Percentiles rank a stretch among this genome's conserved stretches.
Evolutionary conservation across 352 stramenopile species (phyloP).

Genomic region (Globisporangium solare): DNA sequence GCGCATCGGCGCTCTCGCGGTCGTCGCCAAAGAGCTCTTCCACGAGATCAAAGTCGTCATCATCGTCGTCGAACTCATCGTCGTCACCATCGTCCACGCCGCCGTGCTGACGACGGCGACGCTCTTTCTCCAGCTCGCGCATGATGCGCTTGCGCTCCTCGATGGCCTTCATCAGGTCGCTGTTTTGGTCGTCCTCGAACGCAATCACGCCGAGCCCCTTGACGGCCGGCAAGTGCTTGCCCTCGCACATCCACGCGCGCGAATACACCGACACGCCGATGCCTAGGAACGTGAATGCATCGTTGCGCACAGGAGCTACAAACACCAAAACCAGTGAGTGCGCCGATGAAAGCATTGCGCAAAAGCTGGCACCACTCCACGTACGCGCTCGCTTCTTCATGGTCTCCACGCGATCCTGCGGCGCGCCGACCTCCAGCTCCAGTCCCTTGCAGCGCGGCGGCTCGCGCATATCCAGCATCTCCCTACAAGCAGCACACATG

Average conservation of each 20-base stretch:
- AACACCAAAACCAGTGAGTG: background rate
- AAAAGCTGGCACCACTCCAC: background rate
- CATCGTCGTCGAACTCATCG: slow-evolving; percentile 23
- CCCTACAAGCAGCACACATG: slow-evolving; percentile 7
- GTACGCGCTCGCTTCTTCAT: slow-evolving; percentile 41
- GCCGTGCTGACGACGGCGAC: slow-evolving; percentile 22
- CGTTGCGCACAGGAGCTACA: slow-evolving; percentile 32
- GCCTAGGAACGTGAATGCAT: slow-evolving; percentile 58
- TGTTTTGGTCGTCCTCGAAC: slow-evolving; percentile 28
- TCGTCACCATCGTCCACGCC: slow-evolving; percentile 11
- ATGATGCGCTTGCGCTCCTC: slow-evolving; percentile 65
- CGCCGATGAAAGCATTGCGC: background rate
- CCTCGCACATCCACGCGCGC: slow-evolving; percentile 48
- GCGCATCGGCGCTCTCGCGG: slow-evolving; percentile 24
- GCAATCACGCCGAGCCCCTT: slow-evolving; percentile 49
- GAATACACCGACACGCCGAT: slow-evolving; percentile 65
- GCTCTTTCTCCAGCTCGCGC: slow-evolving; percentile 30
- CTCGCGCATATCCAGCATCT: slow-evolving; percentile 48
- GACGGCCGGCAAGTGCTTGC: slow-evolving; percentile 48
- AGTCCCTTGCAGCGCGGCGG: slow-evolving; percentile 54
- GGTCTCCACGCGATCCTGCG: slow-evolving; percentile 40
- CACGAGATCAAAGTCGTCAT: slow-evolving; percentile 30
- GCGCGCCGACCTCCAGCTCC: slow-evolving; percentile 32
- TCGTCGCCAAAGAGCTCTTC: slow-evolving; percentile 21
- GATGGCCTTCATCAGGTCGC: slow-evolving; percentile 54